phyloP scores from a whole-genome alignment of 2,329 filamentous ascomycete genomes.

The Xenoacremonium recifei region DNA sequence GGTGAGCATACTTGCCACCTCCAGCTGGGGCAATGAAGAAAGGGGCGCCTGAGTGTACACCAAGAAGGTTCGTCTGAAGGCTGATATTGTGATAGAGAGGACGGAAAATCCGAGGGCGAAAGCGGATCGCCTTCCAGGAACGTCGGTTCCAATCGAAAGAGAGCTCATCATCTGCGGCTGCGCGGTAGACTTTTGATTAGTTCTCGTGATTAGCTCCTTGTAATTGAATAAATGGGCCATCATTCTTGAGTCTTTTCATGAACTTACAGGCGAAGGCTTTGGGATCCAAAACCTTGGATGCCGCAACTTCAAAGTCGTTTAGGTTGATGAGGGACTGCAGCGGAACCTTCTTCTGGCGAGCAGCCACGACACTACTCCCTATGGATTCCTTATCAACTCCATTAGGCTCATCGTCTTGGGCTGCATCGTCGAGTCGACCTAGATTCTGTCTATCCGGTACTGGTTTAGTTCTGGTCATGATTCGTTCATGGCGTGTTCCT shows the following conservation, averaged over 20 bases:
- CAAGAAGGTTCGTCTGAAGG: neutral
- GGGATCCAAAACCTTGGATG: neutral
- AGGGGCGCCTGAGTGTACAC: neutral
- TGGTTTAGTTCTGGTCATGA: neutral
- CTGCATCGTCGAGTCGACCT: neutral
- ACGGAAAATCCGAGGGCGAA: slow-evolving; percentile 2
- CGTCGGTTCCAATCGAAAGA: slow-evolving; percentile 1
- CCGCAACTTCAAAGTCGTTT: neutral
- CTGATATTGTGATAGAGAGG: neutral
- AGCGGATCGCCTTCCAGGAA: slow-evolving; percentile 4
- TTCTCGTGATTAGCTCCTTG: too few relatives aligned
- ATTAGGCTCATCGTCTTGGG: too few relatives aligned
- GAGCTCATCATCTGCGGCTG: slow-evolving; percentile 1
- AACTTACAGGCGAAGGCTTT: neutral
- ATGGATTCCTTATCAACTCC: neutral
- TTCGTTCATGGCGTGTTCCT: neutral
- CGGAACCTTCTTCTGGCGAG: neutral
- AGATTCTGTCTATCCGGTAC: neutral
- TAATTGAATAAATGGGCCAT: too few relatives aligned
- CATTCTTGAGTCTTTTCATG: neutral
- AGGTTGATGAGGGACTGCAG: neutral
- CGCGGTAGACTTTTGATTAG: neutral
- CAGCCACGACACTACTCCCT: neutral
- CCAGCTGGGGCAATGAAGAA: slow-evolving; percentile 7
- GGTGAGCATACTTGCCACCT: slow-evolving; percentile 5